Evolutionary conservation across 495 filamentous ascomycete species (phyloP), one percentile per base, ranked within the genome.

Genomic region (Aspergillus campestris): DNA sequence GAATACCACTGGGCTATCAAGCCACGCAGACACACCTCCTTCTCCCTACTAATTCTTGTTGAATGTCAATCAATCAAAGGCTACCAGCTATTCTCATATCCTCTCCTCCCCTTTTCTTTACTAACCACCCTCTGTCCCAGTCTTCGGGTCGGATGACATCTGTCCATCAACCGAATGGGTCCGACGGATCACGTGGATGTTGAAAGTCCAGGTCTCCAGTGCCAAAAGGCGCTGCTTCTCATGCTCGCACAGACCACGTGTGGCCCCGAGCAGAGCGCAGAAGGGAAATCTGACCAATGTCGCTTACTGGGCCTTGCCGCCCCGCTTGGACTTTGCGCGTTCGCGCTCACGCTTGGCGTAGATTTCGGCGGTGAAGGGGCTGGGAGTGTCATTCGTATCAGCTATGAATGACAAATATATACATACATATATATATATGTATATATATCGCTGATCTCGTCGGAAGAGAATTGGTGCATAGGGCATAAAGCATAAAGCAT

Each of bases 341-440:
- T 70, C 64, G 18, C 70, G 70, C 49, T 73, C 70, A 33, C 92
- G 82, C 81, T 95, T 94, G 44, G 83, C 84, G 65, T 97, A 98
- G 51, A 98, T 98, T 49, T 78, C 86, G 1, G 79, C 79, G 30
- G 92, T 98, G 68, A 98, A 98, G n/a, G 91, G 91, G 72, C 80
- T 83, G 55, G 38, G 18, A 50, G 6, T 42, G 37, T 38, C 34
- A 40, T 39, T 24, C 18, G 18, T 4, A 24, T 24, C 18, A 24
- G 18, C 18, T 24, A 24, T 24, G 18, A 24, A 24, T 24, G 18
- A 24, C 18, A 24, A 2, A 4, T 24, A 24, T 24, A 24, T 24
- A 24, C 4, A 4, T 4, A 4, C 4, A 24, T 35, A 27, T 30
- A 35, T 47, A 44, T 1, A 8, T 5, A 13, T 10, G 8, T 31